These are phyloP conservation scores for Candida stauntonica DNA, from an alignment of 805 yeast species.

Conservation along the genomic window DNA sequence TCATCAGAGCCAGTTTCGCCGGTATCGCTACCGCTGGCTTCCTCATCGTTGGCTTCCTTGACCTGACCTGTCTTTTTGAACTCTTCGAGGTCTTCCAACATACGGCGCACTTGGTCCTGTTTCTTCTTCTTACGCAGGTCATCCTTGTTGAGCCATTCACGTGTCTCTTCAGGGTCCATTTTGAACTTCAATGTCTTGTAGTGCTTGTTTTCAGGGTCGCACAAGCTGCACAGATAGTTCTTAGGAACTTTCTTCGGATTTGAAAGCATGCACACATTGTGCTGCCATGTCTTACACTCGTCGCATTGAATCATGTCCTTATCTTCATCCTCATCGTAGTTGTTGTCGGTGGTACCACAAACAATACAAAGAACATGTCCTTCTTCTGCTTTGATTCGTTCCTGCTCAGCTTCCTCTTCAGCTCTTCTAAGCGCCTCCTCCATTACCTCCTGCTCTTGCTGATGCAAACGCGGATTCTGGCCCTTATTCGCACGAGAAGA, in stretches of 20 bases:
- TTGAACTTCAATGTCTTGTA: constrained; percentile 33
- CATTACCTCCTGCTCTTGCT: constrained; percentile 24
- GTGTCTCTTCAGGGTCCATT: constrained; percentile 26
- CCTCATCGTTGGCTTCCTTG: constrained; percentile 29
- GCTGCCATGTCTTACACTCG: constrained; percentile 68
- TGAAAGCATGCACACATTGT: constrained; percentile 54
- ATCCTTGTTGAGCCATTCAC: constrained; percentile 13
- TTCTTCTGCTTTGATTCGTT: constrained; percentile 20
- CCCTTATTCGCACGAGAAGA: constrained; percentile 43
- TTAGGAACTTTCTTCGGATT: constrained; percentile 39
- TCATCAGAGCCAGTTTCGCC: constrained; percentile 3
- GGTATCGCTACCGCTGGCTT: constrained; percentile 5
- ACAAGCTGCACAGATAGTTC: constrained; percentile 49
- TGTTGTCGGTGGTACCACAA: constrained; percentile 56
- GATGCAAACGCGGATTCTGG: constrained; percentile 29
- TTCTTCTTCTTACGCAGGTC: constrained; percentile 10
- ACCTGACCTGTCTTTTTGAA: constrained; percentile 28
- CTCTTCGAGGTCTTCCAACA: constrained; percentile 10
- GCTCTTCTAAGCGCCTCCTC: constrained; percentile 26
- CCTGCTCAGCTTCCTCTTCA: constrained; percentile 13
- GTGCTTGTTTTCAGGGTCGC: constrained; percentile 35
- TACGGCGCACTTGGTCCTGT: constrained; percentile 2
- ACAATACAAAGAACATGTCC: constrained; percentile 50
- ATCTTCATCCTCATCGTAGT: constrained; percentile 55
- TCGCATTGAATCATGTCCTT: constrained; percentile 64